These are phyloP conservation scores for Cyphellophora europaea DNA, from an alignment of 2,329 filamentous ascomycete species.

Conservation along the genomic window DNA sequence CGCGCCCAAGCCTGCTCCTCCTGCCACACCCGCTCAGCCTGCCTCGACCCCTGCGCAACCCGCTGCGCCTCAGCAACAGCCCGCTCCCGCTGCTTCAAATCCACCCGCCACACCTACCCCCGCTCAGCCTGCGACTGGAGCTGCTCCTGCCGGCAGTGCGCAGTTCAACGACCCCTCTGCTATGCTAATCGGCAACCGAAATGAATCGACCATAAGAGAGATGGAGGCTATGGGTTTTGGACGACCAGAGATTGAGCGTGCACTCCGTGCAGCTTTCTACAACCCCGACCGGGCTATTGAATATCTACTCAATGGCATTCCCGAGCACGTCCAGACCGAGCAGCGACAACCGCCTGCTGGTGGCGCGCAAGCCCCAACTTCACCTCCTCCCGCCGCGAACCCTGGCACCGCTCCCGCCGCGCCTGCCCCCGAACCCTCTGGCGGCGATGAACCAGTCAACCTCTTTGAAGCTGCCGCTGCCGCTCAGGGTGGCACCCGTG, in stretches of 20 bases:
- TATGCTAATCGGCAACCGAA: slow-evolving; percentile 76
- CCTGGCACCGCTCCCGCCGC: slow-evolving; percentile 26
- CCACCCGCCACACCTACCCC: slow-evolving; percentile 38
- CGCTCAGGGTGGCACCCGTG: slow-evolving; percentile 37
- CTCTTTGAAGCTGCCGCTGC: slow-evolving; percentile 90
- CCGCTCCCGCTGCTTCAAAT: slow-evolving; percentile 50
- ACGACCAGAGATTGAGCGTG: slow-evolving; percentile 76
- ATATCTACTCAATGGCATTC: slow-evolving; percentile 88
- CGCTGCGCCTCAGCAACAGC: slow-evolving; percentile 38
- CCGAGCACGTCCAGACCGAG: slow-evolving; percentile 69
- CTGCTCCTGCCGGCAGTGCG: slow-evolving; percentile 34
- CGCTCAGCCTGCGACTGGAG: slow-evolving; percentile 36
- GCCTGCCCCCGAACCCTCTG: slow-evolving; percentile 30
- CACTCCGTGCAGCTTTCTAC: slow-evolving; percentile 92
- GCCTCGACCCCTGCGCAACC: slow-evolving; percentile 35
- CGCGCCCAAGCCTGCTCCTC: slow-evolving; percentile 31
- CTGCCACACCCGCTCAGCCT: slow-evolving; percentile 41
- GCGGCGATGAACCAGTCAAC: slow-evolving; percentile 62
- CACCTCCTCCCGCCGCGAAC: slow-evolving; percentile 27
- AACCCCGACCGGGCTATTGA: slow-evolving; percentile 97
- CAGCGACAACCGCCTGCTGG: slow-evolving; percentile 42
- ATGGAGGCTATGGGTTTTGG: slow-evolving; percentile 98
- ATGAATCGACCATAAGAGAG: slow-evolving; percentile 71
- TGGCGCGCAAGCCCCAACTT: slow-evolving; percentile 18
- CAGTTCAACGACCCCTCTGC: slow-evolving; percentile 64